Evolutionary conservation across 2,329 filamentous ascomycete genomes (phyloP).

Genomic region (Penicillium brevicompactum): DNA sequence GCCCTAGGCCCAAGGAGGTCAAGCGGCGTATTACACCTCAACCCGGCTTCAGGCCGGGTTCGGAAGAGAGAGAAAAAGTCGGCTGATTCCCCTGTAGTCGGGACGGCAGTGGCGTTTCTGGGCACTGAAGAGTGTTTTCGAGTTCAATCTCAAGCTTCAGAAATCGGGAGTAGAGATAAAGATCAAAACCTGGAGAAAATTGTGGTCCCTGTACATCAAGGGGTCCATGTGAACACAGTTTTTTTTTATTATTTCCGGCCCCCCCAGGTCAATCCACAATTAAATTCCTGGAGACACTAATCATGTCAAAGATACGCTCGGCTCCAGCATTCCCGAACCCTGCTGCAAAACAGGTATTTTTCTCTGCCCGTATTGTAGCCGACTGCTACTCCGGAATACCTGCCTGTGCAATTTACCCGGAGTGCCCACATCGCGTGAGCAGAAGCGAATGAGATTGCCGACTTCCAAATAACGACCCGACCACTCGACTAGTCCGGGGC

Average conservation of each 20-base stretch:
- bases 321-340: background rate
- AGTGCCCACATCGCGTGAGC: slow-evolving; percentile 8
- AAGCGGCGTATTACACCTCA: slow-evolving; percentile 5
- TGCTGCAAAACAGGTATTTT: background rate
- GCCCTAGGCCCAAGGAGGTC: slow-evolving; percentile 5
- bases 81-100: slow-evolving; percentile 5
- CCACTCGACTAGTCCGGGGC: slow-evolving; percentile 18
- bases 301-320: background rate
- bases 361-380: slow-evolving; percentile 1
- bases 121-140: background rate
- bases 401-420: slow-evolving; percentile 13
- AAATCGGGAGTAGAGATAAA: background rate
- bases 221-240: background rate
- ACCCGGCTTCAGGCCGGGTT: slow-evolving; percentile 11
- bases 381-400: background rate
- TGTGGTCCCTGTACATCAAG: background rate
- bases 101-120: slow-evolving; percentile 3
- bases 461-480: background rate
- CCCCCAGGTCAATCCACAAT: slow-evolving; percentile 12
- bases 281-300: background rate
- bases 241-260: background rate
- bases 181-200: background rate
- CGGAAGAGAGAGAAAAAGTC: slow-evolving; percentile 6
- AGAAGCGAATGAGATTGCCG: background rate
- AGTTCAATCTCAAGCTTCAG: background rate